Evolutionary conservation across 2,329 filamentous ascomycete species (phyloP), one percentile per base, ranked within the genome.

Genomic region (Clonostachys rosea): DNA sequence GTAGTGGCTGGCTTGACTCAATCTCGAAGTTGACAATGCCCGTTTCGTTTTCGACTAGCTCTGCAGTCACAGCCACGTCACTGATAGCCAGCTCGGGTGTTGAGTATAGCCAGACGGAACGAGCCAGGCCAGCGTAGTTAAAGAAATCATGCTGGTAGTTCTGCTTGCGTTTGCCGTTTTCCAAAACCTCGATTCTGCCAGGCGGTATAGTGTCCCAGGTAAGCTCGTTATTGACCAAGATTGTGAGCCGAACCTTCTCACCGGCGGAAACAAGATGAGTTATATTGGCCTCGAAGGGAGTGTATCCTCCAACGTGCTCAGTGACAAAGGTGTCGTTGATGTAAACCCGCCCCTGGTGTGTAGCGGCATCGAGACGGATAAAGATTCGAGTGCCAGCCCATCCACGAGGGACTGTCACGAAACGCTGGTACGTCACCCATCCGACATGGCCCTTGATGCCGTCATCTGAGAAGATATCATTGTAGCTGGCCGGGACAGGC

Each of bases 311-410:
- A 14, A 67, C 60, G 56, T 81, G 76, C 13, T 66, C 64, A 10
- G 72, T 75, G 10, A 77, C 67, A 43, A 68, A 68, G 7, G 63
- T 52, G 0, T 76, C 76, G 44, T 69, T 63, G 5, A 75, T 61
- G 72, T 73, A 81, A 24, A 78, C 59, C 12, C 62, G 75, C 35
- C 73, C 74, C 42, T 79, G 71, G 50, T 79, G 79, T 53, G 80
- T 76, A 5, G 79, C 76, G 5, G 77, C 76, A 17, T 75, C 76
- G 47, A 79, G 79, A n/a, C 74, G 66, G 10, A 75, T 54, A 2
- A 79, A 47, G 0, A 76, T 57, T 5, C 64, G 61, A 18, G 18
- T 18, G 49, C 43, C 44, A 0, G 47, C 46, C 52, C 53, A 61
- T 16, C 48, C 40, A 12, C 46, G 42, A 5, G 60, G 59, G 1